These are phyloP conservation scores for Phytophthora pseudosyringae DNA, from an alignment of 352 stramenopile species.

Conservation along the genomic window DNA sequence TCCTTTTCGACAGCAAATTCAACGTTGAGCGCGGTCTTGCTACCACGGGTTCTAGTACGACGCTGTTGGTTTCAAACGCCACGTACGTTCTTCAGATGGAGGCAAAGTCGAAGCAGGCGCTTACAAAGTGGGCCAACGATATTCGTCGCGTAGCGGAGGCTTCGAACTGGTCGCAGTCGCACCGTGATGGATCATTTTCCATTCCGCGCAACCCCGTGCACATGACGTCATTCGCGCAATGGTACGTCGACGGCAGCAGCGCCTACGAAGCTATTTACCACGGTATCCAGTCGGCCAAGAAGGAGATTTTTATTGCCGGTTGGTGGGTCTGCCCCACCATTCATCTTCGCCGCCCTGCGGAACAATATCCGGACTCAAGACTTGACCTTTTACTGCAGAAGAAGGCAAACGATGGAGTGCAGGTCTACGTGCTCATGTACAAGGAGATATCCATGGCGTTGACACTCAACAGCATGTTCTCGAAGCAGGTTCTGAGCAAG, in stretches of 20 bases:
- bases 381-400: conserved; percentile 71
- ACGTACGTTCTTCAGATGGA: conserved; percentile 89
- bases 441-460: conserved; percentile 88
- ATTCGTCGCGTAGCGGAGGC: conserved; percentile 75
- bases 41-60: conserved; percentile 78
- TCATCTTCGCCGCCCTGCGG: conserved; percentile 74
- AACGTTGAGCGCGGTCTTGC: conserved; percentile 83
- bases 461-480: conserved; percentile 86
- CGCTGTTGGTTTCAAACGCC: conserved; percentile 79
- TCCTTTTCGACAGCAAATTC: conserved; percentile 86
- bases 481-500: conserved; percentile 68
- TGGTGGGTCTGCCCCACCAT: conserved; percentile 92
- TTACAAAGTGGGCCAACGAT: conserved; percentile 85
- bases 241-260: conserved; percentile 84
- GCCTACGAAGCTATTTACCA: conserved; percentile 82
- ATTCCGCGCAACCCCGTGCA: conserved; percentile 74
- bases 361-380: conserved; percentile 63
- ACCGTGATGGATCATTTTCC: conserved; percentile 82
- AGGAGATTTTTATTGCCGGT: conserved; percentile 91
- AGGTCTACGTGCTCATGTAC: conserved; percentile 93
- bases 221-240: conserved; percentile 70
- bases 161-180: conserved; percentile 78
- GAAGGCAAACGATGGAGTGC: conserved; percentile 82
- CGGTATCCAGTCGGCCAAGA: conserved; percentile 62
- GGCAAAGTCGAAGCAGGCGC: conserved; percentile 79